Evolutionary conservation across 352 stramenopile genomes (phyloP).

Genomic region (Phytophthora parvispora): DNA sequence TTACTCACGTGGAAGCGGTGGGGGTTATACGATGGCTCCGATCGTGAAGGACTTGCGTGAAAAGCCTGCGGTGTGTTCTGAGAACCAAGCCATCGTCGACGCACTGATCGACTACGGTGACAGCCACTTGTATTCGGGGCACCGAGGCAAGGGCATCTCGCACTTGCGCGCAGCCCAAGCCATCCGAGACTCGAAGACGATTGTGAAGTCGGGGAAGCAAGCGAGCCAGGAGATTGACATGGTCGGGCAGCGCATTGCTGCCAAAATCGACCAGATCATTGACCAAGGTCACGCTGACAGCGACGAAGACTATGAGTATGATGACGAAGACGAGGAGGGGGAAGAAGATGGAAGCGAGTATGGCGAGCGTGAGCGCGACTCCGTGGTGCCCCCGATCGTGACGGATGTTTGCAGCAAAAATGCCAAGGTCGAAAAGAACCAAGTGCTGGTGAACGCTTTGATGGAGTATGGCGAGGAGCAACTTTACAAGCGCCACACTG

Average conservation of each 20-base stretch:
- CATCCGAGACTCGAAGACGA: conserved; percentile 65
- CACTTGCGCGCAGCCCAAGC: conserved; percentile 70
- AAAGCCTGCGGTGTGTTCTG: conserved; percentile 57
- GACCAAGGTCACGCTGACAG: conserved; percentile 75
- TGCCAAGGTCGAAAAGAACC: conserved; percentile 60
- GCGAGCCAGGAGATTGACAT: conserved; percentile 66
- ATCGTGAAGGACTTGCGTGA: conserved; percentile 77
- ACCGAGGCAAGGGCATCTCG: conserved; percentile 80
- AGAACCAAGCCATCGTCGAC: conserved; percentile 82
- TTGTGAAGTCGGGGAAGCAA: conserved; percentile 62
- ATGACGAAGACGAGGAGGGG: conserved; percentile 36
- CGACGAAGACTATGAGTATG: conserved; percentile 68
- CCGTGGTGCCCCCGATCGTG: conserved; percentile 55
- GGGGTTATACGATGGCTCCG: conserved; percentile 57
- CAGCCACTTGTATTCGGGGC: conserved; percentile 68
- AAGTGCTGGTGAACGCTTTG: conserved; percentile 71
- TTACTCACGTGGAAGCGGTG: conserved; percentile 44
- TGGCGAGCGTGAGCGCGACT: conserved; percentile 20
- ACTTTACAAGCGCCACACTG: conserved; percentile 62
- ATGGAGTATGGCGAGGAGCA: conserved; percentile 67
- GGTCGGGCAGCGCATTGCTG: conserved; percentile 62
- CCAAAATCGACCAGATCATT: conserved; percentile 86
- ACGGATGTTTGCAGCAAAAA: conserved; percentile 52
- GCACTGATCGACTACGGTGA: conserved; percentile 78
- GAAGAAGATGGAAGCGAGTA: conserved; percentile 41